A percentile compares a stretch with the other conserved stretches of the same genome.
Conservation (phyloP, 2,329 filamentous ascomycete genomes). For the Claviceps monticola region DNA sequence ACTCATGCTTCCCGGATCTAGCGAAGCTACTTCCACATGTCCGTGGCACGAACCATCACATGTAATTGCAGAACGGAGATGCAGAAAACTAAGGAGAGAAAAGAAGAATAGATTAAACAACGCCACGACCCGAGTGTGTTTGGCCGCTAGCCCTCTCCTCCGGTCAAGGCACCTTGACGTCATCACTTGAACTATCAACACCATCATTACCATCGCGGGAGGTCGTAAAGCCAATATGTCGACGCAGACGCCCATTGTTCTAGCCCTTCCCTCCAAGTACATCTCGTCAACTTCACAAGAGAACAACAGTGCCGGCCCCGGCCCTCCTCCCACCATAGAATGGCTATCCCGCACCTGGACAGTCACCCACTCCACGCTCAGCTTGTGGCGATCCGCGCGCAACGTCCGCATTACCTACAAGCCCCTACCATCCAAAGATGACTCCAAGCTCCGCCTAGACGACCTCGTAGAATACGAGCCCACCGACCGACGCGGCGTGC, state of each 20-base stretch:
- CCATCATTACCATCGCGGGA: neutral
- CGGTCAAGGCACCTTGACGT: neutral
- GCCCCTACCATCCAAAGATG: constrained; percentile 27
- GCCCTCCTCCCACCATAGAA: constrained; percentile 32
- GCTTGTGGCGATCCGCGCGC: constrained; percentile 68
- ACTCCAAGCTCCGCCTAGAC: constrained; percentile 40
- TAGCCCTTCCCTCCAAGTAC: constrained; percentile 35
- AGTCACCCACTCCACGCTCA: constrained; percentile 61
- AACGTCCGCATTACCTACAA: constrained; percentile 73
- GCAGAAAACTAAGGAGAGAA: no score
- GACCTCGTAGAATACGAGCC: constrained; percentile 61
- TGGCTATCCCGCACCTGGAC: constrained; percentile 57
- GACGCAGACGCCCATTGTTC: constrained; percentile 11
- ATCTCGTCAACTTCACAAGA: constrained; percentile 12
- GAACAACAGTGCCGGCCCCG: constrained; percentile 21
- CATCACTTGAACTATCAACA: neutral
- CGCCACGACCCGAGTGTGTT: neutral
- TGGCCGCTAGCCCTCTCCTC: neutral
- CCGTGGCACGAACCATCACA: no score
- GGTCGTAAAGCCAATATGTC: constrained; percentile 4
- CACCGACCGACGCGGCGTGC: constrained; percentile 28
- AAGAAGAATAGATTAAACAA: no score
- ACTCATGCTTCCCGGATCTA: neutral
- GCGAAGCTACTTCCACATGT: neutral
- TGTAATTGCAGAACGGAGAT: no score